Conservation (phyloP, 2,329 filamentous ascomycete species). For the Tolypocladium inflatum region DNA sequence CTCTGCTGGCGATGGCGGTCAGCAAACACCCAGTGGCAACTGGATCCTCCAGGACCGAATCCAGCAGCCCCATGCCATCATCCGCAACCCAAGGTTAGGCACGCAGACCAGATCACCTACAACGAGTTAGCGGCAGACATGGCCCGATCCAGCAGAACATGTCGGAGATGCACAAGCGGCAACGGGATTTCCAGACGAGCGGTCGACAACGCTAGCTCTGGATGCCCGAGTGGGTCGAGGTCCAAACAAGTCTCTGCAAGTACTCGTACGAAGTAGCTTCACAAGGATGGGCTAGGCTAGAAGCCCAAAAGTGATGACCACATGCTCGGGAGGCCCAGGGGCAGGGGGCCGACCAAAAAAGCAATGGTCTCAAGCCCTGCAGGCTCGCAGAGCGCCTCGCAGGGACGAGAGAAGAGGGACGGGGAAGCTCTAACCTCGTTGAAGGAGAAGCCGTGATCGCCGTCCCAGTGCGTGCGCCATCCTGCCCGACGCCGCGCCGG, state of each 20-base stretch:
- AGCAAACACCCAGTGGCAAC: not conserved
- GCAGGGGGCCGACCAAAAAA: conserved; percentile 2
- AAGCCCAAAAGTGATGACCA: conserved; percentile 3
- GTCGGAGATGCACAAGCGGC: conserved; percentile 7
- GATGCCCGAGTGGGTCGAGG: conserved; percentile 5
- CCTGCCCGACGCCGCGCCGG: not conserved
- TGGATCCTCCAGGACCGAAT: not conserved
- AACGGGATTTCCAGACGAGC: conserved; percentile 9
- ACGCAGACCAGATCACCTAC: not conserved
- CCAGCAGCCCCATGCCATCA: not conserved
- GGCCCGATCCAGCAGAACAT: conserved; percentile 6
- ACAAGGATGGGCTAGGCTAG: conserved; percentile 1
- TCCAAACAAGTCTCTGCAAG: conserved; percentile 1
- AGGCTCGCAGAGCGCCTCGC: not conserved
- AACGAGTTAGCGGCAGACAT: conserved; percentile 2
- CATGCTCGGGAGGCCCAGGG: conserved; percentile 1
- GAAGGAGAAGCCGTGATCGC: not conserved
- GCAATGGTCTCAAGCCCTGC: conserved; percentile 4
- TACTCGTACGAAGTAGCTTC: too few species aligned
- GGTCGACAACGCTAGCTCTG: conserved; percentile 5
- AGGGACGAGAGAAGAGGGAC: conserved; percentile 1
- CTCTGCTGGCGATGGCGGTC: not conserved
- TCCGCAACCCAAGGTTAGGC: not conserved
- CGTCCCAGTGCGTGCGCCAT: not conserved
- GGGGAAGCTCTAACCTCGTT: not conserved